Conservation (phyloP, 306 rosid species). For the Heteromeles arbutifolia region DNA sequence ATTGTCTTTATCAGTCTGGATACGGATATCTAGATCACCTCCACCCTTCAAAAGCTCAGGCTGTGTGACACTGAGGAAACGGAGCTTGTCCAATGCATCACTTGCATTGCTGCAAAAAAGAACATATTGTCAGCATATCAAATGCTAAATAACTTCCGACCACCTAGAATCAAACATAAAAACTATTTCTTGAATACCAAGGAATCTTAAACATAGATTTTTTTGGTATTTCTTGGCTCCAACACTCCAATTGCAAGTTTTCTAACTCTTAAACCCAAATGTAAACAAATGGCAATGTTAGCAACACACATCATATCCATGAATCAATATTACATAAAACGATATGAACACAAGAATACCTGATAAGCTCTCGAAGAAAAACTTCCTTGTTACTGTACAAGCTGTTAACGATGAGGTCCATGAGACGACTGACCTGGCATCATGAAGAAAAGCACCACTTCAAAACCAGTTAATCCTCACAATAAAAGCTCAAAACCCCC, state of each 20-base stretch:
- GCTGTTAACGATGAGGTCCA: constrained; percentile 98
- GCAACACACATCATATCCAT: not conserved
- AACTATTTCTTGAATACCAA: not conserved
- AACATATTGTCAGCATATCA: not conserved
- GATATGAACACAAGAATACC: constrained; percentile 31
- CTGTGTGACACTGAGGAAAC: constrained; percentile 78
- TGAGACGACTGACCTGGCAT: constrained; percentile 86
- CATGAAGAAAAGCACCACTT: not conserved
- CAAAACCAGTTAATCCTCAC: not conserved
- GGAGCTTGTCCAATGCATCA: constrained; percentile 96
- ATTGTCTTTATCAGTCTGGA: constrained; percentile 76
- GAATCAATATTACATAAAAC: not conserved
- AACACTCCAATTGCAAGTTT: not conserved
- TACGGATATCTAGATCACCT: constrained; percentile 71
- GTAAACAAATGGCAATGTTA: not conserved
- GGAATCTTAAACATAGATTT: no score
- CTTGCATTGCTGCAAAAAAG: constrained; percentile 74
- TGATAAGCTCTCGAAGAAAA: constrained; percentile 90
- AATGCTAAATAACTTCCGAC: not conserved
- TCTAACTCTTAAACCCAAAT: not conserved
- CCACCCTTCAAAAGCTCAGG: constrained; percentile 72
- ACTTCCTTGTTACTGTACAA: constrained; percentile 96
- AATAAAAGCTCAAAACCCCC: not conserved
- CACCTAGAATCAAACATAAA: not conserved
- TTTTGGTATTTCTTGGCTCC: not conserved